Evolutionary conservation across 768 basidiomycete species (phyloP).

Genomic region (Neoboletus subvelutipes): DNA sequence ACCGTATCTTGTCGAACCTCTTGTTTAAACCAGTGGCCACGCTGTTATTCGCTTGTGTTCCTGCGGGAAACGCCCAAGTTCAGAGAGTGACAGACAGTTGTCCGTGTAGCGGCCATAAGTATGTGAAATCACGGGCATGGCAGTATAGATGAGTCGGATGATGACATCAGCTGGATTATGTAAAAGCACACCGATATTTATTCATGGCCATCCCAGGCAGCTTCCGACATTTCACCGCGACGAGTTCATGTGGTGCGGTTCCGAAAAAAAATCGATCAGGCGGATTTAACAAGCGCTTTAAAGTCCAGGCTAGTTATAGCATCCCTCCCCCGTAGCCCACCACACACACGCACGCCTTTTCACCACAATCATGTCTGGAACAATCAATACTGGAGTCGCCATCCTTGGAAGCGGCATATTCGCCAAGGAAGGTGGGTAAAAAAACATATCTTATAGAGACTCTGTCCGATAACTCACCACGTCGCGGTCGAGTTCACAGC

Average conservation of each 20-base stretch:
- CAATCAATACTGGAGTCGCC: conserved; percentile 54
- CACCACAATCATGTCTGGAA: conserved; percentile 36
- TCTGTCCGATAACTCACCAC: conserved; percentile 23
- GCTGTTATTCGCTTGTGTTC: no score
- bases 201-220: not conserved
- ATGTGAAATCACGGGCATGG: no score
- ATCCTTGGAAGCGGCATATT: conserved; percentile 83
- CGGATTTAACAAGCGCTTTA: not conserved
- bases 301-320: not conserved
- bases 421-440: conserved; percentile 62
- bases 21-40: no score
- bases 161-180: no score
- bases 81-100: not conserved
- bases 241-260: not conserved
- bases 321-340: not conserved
- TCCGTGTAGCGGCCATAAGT: not conserved
- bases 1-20: not conserved
- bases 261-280: not conserved
- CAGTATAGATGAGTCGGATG: no score
- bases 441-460: not conserved
- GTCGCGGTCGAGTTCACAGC: conserved; percentile 42
- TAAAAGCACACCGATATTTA: no score
- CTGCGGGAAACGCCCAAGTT: no score
- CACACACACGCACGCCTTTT: not conserved
- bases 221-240: conserved; percentile 1